phyloP scores from a whole-genome alignment of 257 asterid species.

The Linaria vulgaris region DNA sequence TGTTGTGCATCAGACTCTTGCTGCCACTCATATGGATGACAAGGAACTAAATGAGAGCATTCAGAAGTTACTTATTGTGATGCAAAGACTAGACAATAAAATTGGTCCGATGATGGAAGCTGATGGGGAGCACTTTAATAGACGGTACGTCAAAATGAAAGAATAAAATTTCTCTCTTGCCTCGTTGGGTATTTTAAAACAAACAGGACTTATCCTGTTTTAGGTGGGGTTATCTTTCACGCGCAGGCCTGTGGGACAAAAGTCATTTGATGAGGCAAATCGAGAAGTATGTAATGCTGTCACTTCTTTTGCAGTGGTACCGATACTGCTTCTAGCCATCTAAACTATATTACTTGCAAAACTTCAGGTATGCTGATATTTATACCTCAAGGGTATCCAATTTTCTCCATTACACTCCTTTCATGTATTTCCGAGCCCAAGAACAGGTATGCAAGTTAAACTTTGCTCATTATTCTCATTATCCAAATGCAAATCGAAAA shows the following conservation, averaged over 20 bases:
- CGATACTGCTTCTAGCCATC: conserved; percentile 1
- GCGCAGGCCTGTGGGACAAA: conserved; percentile 97
- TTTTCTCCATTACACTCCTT: conserved; percentile 84
- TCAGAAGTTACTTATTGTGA: conserved; percentile 80
- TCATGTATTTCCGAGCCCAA: conserved; percentile 84
- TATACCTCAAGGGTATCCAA: conserved; percentile 93
- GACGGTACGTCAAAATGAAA: conserved; percentile 37
- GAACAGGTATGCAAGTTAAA: conserved; percentile 62
- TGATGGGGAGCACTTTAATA: conserved; percentile 80
- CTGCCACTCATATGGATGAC: conserved; percentile 83
- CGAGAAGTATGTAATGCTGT: conserved; percentile 59
- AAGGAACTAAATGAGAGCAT: conserved; percentile 77
- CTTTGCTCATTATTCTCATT: not conserved
- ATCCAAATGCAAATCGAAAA: not conserved
- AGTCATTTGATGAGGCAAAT: conserved; percentile 95
- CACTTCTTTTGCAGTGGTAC: not conserved
- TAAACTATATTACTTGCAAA: conserved; percentile 13
- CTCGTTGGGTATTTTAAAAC: not conserved
- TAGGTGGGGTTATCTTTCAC: conserved; percentile 93
- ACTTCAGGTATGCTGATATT: conserved; percentile 83
- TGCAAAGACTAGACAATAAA: conserved; percentile 78
- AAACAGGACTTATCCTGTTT: conserved; percentile 26
- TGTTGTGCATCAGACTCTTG: conserved; percentile 60
- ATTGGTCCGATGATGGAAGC: conserved; percentile 81
- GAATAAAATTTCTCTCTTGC: conserved; percentile 4